Conservation (phyloP, 1,284 basidiomycete genomes). For the Rhodofomes roseus region DNA sequence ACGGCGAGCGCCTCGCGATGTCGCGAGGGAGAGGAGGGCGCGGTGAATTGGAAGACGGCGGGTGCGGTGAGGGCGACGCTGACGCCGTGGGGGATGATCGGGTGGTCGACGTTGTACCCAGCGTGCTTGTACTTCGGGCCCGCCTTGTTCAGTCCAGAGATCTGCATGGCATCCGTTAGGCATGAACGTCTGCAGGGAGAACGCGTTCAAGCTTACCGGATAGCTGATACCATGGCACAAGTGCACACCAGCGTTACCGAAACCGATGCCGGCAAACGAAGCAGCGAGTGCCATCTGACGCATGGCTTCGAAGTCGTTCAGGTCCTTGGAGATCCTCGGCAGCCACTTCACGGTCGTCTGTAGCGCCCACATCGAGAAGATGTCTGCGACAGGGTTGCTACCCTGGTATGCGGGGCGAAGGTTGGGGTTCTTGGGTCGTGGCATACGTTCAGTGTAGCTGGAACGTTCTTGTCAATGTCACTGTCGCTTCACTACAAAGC, state of each 20-base stretch:
- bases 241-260: constrained; percentile 94
- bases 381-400: constrained; percentile 93
- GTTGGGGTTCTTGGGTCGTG: constrained; percentile 88
- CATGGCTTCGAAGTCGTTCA: constrained; percentile 79
- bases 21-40: constrained; percentile 86
- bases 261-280: constrained; percentile 94
- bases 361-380: constrained; percentile 95
- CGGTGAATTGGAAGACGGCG: constrained; percentile 91
- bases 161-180: constrained; percentile 39
- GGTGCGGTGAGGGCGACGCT: constrained; percentile 90
- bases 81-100: constrained; percentile 92
- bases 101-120: constrained; percentile 76
- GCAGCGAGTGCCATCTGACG: constrained; percentile 89
- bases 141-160: constrained; percentile 93
- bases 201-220: constrained; percentile 44
- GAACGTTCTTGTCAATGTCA: background rate
- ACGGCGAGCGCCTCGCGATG: constrained; percentile 88
- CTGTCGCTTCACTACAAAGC: constrained; percentile 29
- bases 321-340: constrained; percentile 82
- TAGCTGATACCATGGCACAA: constrained; percentile 87
- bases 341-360: constrained; percentile 89
- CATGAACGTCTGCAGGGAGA: background rate
- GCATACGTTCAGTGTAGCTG: constrained; percentile 85
- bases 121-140: constrained; percentile 87
- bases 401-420: constrained; percentile 94